Evolutionary conservation across 805 yeast genomes (phyloP), one percentile per base, ranked within the genome.

Genomic region (Blastobotrys chiropterorum): DNA sequence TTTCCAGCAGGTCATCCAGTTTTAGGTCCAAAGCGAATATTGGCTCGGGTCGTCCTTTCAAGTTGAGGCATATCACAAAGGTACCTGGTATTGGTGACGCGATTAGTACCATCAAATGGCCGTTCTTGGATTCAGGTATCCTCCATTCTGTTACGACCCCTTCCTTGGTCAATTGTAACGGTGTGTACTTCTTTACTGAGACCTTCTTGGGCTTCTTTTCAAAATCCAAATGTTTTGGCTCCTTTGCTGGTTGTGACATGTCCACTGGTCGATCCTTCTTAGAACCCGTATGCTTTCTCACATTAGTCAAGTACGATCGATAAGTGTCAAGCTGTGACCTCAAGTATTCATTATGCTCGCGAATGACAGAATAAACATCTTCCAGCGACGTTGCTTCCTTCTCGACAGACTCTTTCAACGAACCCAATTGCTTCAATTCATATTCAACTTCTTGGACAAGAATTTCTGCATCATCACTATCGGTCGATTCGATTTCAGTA

Each of bases 291-390:
- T 66, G 69, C 46, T 56, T 54, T 15, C 72, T 60, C 17, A 67
- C 71, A 43, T 69, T 69, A 48, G 56, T 48, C 50, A 69, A 56
- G 52, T 69, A 69, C 20, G 70, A 65, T 30, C 65, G 56, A 57
- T 67, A 69, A 3, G 70, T 67, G 40, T 68, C 68, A 19, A 69
- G 53, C 55, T 69, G 72, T 2, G 64, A 53, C 30, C 60, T 56
- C 16, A 69, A 61, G 47, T 69, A 68, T 48, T 64, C 67, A 46
- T 69, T 68, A 51, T 67, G 72, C 40, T 69, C 72, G 7, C 62
- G 48, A 21, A 68, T 67, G 15, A 64, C 59, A 8, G 56, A 43
- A 49, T 59, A 62, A 4, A 68, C 73, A 11, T 60, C 60, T 43
- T 64, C 63, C 14, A 69, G 58, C 11, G 68, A 62, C 14, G 42